A percentile compares a stretch with the other conserved stretches of the same genome.
Conservation (phyloP, 2,329 filamentous ascomycete genomes). For the Penicillium sp. region DNA sequence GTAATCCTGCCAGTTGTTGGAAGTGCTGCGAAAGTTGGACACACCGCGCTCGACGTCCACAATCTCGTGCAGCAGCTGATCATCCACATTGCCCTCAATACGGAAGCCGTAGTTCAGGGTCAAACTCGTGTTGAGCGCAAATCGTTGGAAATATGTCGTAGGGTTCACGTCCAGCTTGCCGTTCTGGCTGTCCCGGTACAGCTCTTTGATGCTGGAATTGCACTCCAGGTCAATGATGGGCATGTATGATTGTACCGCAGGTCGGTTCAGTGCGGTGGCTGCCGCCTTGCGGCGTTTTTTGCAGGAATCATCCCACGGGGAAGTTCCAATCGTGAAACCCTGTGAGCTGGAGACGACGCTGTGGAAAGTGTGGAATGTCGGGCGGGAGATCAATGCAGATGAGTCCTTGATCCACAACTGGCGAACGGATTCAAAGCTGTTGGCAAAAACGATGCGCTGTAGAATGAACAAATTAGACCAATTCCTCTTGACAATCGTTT, state of each 20-base stretch:
- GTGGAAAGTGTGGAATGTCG: constrained; percentile 78
- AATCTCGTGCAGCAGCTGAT: constrained; percentile 69
- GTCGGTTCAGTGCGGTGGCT: constrained; percentile 73
- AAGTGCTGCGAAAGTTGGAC: constrained; percentile 73
- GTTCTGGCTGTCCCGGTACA: constrained; percentile 62
- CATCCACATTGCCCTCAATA: constrained; percentile 68
- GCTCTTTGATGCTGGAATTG: constrained; percentile 68
- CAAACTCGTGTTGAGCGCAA: constrained; percentile 72
- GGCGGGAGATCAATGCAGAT: constrained; percentile 72
- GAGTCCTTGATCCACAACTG: constrained; percentile 76
- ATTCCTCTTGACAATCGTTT: no score
- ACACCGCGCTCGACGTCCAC: constrained; percentile 72
- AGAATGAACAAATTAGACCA: no score
- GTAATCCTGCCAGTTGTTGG: constrained; percentile 83
- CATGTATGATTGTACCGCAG: constrained; percentile 75
- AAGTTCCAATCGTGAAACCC: constrained; percentile 79
- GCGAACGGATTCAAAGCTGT: constrained; percentile 71
- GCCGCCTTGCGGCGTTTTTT: constrained; percentile 75
- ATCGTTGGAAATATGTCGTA: constrained; percentile 70
- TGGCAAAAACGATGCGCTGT: constrained; percentile 72
- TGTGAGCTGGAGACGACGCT: constrained; percentile 73
- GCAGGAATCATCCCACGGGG: constrained; percentile 79
- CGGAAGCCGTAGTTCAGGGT: constrained; percentile 78
- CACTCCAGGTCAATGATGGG: constrained; percentile 78
- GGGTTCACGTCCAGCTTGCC: constrained; percentile 68